Percentiles rank a stretch among this genome's conserved stretches.
Evolutionary conservation across 1,139 yeast genomes (phyloP).

Genomic region (Pichia sp.): DNA sequence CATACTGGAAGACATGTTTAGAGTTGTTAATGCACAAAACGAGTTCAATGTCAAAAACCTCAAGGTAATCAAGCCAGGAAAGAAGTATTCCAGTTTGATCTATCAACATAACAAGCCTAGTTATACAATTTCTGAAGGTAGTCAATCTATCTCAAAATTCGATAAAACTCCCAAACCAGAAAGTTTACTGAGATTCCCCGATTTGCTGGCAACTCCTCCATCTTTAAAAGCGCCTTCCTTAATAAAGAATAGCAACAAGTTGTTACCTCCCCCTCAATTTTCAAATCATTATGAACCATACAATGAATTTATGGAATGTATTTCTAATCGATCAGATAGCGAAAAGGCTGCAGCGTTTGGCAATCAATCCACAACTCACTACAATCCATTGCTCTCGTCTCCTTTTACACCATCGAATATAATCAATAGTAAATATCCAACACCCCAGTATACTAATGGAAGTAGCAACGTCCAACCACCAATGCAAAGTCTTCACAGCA

Average conservation of each 20-base stretch:
- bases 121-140: background rate
- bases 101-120: slow-evolving; percentile 13
- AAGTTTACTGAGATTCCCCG: background rate
- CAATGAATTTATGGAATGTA: slow-evolving; percentile 8
- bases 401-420: slow-evolving; percentile 3
- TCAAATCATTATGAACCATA: slow-evolving; percentile 2
- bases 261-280: slow-evolving; percentile 2
- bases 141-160: background rate
- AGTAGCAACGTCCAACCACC: background rate
- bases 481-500: background rate
- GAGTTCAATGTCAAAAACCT: slow-evolving; percentile 8
- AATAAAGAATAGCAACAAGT: background rate
- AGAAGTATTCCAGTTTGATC: slow-evolving; percentile 27
- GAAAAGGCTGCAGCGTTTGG: background rate
- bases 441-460: background rate
- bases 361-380: background rate
- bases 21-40: slow-evolving; percentile 18
- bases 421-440: background rate
- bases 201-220: slow-evolving; percentile 11
- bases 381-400: background rate
- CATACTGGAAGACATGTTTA: slow-evolving; percentile 27
- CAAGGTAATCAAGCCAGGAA: slow-evolving; percentile 29
- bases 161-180: background rate
- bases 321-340: slow-evolving; percentile 3
- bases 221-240: background rate